phyloP scores from a whole-genome alignment of 768 basidiomycete genomes.

The Lactarius evosmus region DNA sequence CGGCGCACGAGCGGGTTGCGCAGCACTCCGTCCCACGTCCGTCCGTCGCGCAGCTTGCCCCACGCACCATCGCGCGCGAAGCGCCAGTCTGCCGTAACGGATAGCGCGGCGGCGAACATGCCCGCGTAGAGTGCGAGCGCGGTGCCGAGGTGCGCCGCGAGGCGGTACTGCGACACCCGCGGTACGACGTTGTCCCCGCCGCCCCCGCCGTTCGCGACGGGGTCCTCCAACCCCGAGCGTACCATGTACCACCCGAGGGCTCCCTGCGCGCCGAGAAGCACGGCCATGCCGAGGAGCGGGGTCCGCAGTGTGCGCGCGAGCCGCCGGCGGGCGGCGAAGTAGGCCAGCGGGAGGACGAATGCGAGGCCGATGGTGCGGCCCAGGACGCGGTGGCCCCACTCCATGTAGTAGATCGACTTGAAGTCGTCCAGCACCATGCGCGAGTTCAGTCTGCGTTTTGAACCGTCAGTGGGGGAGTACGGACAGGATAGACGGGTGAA shows the following conservation, averaged over 20 bases:
- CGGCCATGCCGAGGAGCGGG: slow-evolving; percentile 68
- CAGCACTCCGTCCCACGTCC: slow-evolving; percentile 46
- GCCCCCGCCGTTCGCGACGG: slow-evolving; percentile 45
- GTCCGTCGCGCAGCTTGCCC: slow-evolving; percentile 48
- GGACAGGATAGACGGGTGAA: not conserved
- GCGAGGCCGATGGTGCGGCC: slow-evolving; percentile 82
- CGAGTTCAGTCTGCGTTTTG: slow-evolving; percentile 69
- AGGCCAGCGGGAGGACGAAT: slow-evolving; percentile 81
- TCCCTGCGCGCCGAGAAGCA: slow-evolving; percentile 89
- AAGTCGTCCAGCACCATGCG: slow-evolving; percentile 86
- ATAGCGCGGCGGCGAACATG: slow-evolving; percentile 82
- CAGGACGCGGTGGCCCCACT: slow-evolving; percentile 93
- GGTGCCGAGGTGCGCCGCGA: slow-evolving; percentile 91
- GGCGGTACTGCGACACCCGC: slow-evolving; percentile 93
- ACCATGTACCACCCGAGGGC: slow-evolving; percentile 99
- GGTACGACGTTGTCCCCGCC: slow-evolving; percentile 82
- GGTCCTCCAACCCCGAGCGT: slow-evolving; percentile 79
- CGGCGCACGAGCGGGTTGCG: slow-evolving; percentile 53
- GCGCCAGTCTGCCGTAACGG: slow-evolving; percentile 75
- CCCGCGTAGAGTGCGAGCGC: slow-evolving; percentile 90
- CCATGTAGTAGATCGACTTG: slow-evolving; percentile 97
- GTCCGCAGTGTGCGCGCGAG: slow-evolving; percentile 60
- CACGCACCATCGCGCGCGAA: slow-evolving; percentile 56
- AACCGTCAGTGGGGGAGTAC: not conserved
- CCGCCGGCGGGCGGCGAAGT: slow-evolving; percentile 70